A percentile compares a stretch with the other conserved stretches of the same genome.
phyloP scores from a whole-genome alignment of 2,329 filamentous ascomycete genomes.

The Diplodia mutila region DNA sequence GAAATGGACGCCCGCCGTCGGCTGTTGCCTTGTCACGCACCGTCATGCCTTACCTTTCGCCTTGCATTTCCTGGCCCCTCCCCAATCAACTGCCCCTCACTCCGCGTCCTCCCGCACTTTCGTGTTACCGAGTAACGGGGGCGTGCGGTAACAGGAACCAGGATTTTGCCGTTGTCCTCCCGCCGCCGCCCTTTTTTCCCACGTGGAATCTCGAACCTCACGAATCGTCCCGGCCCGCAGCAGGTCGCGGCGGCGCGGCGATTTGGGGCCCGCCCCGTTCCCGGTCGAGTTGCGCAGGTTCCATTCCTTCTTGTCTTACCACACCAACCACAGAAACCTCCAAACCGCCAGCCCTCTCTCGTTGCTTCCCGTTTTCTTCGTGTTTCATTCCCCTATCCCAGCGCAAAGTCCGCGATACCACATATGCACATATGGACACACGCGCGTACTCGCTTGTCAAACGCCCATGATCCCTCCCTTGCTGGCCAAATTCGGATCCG shows the following conservation, averaged over 20 bases:
- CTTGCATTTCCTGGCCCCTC: conserved; percentile 6
- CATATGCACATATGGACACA: neutral
- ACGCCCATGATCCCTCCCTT: conserved; percentile 11
- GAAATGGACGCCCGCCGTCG: neutral
- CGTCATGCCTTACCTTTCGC: neutral
- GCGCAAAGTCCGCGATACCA: neutral
- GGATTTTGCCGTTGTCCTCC: conserved; percentile 16
- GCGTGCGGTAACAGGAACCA: conserved; percentile 16
- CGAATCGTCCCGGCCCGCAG: conserved; percentile 18
- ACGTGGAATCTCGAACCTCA: conserved; percentile 26
- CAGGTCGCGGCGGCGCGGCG: conserved; percentile 17
- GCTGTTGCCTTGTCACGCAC: conserved; percentile 7
- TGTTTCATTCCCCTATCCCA: conserved; percentile 13
- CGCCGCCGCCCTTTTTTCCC: conserved; percentile 22
- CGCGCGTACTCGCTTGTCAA: neutral
- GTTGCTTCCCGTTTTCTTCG: conserved; percentile 4
- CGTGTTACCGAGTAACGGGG: conserved; percentile 19
- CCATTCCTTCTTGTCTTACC: conserved; percentile 19
- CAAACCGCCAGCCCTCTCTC: neutral
- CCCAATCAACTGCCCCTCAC: neutral
- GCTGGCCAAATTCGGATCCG: conserved; percentile 7
- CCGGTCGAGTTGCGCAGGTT: conserved; percentile 1
- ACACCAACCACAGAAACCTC: neutral
- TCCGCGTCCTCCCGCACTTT: conserved; percentile 19
- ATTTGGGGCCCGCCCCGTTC: conserved; percentile 2